Base-by-base conservation (phyloP, 1,284 basidiomycete genomes). In the Megacollybia platyphylla region DNA sequence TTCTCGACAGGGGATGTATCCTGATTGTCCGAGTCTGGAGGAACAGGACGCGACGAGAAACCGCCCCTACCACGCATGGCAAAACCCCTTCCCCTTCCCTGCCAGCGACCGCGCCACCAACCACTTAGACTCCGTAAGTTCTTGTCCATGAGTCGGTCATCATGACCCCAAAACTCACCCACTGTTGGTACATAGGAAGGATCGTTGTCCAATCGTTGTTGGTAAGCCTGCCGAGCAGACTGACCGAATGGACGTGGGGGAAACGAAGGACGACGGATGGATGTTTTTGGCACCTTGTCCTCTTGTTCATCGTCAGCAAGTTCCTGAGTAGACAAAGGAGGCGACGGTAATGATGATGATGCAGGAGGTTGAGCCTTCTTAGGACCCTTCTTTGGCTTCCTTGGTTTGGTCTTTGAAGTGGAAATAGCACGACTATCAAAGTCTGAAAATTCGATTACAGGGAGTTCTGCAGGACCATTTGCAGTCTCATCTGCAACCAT, bases 121-220 rank as follows among this genome's bases (percentile, higher is more conserved):
- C 71, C 78, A 64, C 79, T 86, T 46, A 86, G 62, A 58, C 76
- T 81, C 46, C 80, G 73, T 41, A 84, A 59, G 50, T 80, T 77
- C 63, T 79, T 85, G 62, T 78, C 85, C 57, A 81, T 62, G 48
- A 82, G 63, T 39, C 89, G 79, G 57, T 92, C 87, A 57, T 92
- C 89, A 55, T 92, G 90, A 6, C 85, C 81, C 88, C 87, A 93
- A 55, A 92, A 93, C 48, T 82, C 80, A 46, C 89, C 89, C 9
- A 90, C 83, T 20, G 77, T 82, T 17, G 89, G 89, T 26, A 87
- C 82, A 54, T 80, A 88, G 1, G 87, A 85, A 1, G 89, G 88
- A 57, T 93, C 89, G 15, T 64, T 70, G 50, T 84, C 81, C 18
- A 89, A 65, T 28, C 79, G 75, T 46, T 84, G 71, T 51, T 85